Conservation (phyloP, 768 basidiomycete species). For the Lentinus tigrinus region DNA sequence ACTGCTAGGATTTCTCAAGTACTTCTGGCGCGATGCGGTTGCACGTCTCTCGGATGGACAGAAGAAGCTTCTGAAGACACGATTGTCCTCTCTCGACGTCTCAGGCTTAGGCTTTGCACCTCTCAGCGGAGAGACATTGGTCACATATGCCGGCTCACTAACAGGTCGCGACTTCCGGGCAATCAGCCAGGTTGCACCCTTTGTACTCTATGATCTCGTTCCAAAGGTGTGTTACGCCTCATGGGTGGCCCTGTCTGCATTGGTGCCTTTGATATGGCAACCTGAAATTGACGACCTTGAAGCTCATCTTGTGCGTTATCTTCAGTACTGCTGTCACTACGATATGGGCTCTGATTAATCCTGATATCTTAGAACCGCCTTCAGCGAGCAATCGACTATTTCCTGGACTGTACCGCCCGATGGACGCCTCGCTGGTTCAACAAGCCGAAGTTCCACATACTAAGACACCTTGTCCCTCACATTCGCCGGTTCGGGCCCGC, state of each 20-base stretch:
- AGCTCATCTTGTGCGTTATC: constrained; percentile 31
- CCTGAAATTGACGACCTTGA: constrained; percentile 30
- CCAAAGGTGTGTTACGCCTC: constrained; percentile 23
- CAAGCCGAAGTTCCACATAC: constrained; percentile 30
- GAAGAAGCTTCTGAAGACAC: constrained; percentile 27
- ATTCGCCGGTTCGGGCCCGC: constrained; percentile 27
- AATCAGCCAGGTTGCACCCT: constrained; percentile 35
- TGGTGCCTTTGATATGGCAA: constrained; percentile 41
- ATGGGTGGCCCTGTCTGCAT: constrained; percentile 34
- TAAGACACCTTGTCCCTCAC: constrained; percentile 26
- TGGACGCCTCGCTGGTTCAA: constrained; percentile 27
- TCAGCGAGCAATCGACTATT: constrained; percentile 16
- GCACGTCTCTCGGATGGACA: constrained; percentile 22
- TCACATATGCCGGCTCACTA: constrained; percentile 38
- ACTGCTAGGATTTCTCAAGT: constrained; percentile 47
- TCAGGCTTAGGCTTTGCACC: constrained; percentile 33
- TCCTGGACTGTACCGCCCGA: constrained; percentile 18
- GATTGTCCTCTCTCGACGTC: constrained; percentile 32
- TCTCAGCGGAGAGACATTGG: constrained; percentile 32
- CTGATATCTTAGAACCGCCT: constrained; percentile 8
- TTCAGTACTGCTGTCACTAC: neutral
- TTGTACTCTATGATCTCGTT: constrained; percentile 38
- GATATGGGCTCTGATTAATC: neutral
- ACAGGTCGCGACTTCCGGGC: constrained; percentile 34
- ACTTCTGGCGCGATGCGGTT: constrained; percentile 43